These are phyloP conservation scores for Rhizopogon rudus DNA, from an alignment of 768 basidiomycete genomes.

Conservation along the genomic window DNA sequence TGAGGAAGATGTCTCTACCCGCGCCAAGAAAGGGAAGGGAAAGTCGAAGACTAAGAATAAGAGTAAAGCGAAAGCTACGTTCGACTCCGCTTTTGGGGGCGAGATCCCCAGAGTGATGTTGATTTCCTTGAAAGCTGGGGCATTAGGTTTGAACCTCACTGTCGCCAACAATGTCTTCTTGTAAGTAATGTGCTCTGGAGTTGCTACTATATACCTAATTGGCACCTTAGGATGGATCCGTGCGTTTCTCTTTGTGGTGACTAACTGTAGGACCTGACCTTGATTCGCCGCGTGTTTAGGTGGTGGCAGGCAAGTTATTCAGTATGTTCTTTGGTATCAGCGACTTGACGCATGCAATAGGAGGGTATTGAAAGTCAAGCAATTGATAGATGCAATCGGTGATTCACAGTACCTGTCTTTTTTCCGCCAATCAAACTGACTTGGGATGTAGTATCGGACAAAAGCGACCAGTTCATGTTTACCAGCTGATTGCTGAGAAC, in stretches of 20 bases:
- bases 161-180: constrained; percentile 85
- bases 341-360: constrained; percentile 24
- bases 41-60: constrained; percentile 38
- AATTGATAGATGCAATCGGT: constrained; percentile 75
- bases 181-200: constrained; percentile 37
- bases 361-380: constrained; percentile 86
- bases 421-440: constrained; percentile 2
- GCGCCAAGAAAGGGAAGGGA: constrained; percentile 21
- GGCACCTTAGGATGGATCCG: constrained; percentile 68
- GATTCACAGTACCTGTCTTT: constrained; percentile 5
- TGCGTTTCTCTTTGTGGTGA: constrained; percentile 35
- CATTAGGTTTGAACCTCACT: constrained; percentile 82
- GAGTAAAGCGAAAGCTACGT: constrained; percentile 28
- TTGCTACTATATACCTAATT: constrained; percentile 3
- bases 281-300: constrained; percentile 28
- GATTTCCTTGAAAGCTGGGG: constrained; percentile 83
- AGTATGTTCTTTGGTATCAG: not conserved
- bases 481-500: constrained; percentile 85
- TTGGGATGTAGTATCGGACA: constrained; percentile 59
- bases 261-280: constrained; percentile 1
- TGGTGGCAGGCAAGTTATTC: constrained; percentile 63
- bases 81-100: constrained; percentile 20
- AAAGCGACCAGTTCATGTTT: constrained; percentile 77
- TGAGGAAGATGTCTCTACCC: constrained; percentile 24
- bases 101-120: constrained; percentile 77